Evolutionary conservation across 2,329 filamentous ascomycete species (phyloP).

Genomic region (Knufia petricola): DNA sequence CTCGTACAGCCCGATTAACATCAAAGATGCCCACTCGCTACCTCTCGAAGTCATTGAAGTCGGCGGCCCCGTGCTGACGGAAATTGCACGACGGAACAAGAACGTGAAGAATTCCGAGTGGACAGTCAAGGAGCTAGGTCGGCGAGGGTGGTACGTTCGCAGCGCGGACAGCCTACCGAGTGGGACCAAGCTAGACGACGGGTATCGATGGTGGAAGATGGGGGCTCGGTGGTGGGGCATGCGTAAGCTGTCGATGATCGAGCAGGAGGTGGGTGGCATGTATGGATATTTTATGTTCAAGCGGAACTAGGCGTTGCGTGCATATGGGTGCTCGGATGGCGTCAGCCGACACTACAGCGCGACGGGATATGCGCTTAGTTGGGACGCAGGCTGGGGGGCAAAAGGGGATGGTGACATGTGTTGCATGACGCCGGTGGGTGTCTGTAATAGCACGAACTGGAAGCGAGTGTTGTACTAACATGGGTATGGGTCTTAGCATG

Average conservation of each 20-base stretch:
- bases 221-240: constrained; percentile 77
- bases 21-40: constrained; percentile 51
- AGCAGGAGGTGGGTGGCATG: constrained; percentile 48
- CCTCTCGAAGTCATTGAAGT: constrained; percentile 71
- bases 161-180: constrained; percentile 33
- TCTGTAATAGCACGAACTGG: neutral
- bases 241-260: constrained; percentile 53
- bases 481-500: neutral
- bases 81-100: constrained; percentile 49
- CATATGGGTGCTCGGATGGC: neutral
- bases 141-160: constrained; percentile 58
- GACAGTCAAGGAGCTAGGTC: constrained; percentile 58
- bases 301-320: constrained; percentile 24
- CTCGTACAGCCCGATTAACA: constrained; percentile 45
- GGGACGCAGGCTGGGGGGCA: neutral
- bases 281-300: constrained; percentile 54
- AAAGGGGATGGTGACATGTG: neutral
- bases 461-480: too few relatives aligned
- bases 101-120: constrained; percentile 50
- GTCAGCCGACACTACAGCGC: neutral
- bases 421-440: neutral
- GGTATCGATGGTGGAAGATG: constrained; percentile 66
- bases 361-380: neutral
- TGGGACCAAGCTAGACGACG: constrained; percentile 40
- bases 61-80: constrained; percentile 57